Base-by-base conservation (phyloP, 306 rosid genomes). In the Castanospermum australe region DNA sequence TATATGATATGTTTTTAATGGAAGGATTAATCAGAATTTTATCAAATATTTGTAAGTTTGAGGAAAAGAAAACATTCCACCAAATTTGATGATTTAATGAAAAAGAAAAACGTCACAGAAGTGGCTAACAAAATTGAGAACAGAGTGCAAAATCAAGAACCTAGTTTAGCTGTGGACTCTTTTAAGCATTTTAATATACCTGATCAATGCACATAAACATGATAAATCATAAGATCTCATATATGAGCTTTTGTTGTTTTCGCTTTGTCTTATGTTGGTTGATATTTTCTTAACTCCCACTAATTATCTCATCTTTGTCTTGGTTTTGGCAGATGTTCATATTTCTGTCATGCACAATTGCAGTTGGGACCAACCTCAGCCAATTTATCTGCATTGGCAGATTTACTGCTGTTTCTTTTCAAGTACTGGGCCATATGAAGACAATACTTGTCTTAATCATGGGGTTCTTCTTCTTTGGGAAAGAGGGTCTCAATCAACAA, bases 351-450 rank as follows among this genome's bases (percentile, higher is more conserved):
- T 90, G 95, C 87, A 66, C 90, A 20, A 90, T 90, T 3, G 95
- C 95, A 0, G 90, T 90, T 64, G 95, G 95, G 22, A 90, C 95
- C 73, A 90, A 90, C 78, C 91, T 90, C 30, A 90, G 95, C 86
- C 92, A 90, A 56, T 90, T 90, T 69, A 90, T 90, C 65, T 90
- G 95, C 87, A 90, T 90, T 2, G 95, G 95, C 75, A 83, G 95
- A 85, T 90, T 90, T 75, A 85, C 95, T 1, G 95, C 91, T 0
- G 92, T 90, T 28, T 90, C 95, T 22, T 90, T 90, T 38, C 95
- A 90, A 83, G 95, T 90, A 17, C 87, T 90, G 24, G 95, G 95
- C 18, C 95, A 90, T 79, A 90, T 90, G 95, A 90, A 90, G 70
- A 90, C 95, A 7, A 88, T 90, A 69, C 90, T 90, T 33, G 95